Conservation (phyloP, 108 stramenopile species). For the Discostella stelligeroides region DNA sequence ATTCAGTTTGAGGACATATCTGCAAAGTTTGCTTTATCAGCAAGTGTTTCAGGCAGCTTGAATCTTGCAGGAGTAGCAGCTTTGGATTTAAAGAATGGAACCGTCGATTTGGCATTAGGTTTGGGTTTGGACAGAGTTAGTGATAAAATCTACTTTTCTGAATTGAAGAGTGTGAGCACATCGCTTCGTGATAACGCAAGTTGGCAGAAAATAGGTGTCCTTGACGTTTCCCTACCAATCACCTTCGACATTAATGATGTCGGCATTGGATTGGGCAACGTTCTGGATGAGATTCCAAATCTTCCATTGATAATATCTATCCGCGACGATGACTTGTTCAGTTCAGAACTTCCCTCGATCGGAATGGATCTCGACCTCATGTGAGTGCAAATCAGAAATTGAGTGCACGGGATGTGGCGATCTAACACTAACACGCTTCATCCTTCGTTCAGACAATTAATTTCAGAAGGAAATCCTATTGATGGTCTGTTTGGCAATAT, state of each 20-base stretch:
- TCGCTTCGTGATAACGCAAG: slow-evolving; percentile 23
- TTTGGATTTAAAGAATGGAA: slow-evolving; percentile 13
- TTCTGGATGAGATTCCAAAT: not conserved
- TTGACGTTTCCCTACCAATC: slow-evolving; percentile 22
- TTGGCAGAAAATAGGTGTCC: slow-evolving; percentile 27
- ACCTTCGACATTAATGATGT: not conserved
- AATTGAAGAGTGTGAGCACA: slow-evolving; percentile 1
- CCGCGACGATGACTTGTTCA: slow-evolving; percentile 19
- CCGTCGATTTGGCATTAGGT: slow-evolving; percentile 21
- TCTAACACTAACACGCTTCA: not conserved
- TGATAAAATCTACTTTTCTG: slow-evolving; percentile 21
- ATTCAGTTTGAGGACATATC: slow-evolving; percentile 35
- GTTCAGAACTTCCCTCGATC: not conserved
- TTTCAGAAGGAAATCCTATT: slow-evolving; percentile 8
- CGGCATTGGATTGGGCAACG: slow-evolving; percentile 3
- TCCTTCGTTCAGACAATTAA: slow-evolving; percentile 11
- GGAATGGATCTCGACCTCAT: slow-evolving; percentile 20
- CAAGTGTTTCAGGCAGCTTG: slow-evolving; percentile 10
- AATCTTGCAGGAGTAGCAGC: slow-evolving; percentile 20
- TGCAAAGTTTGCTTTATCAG: slow-evolving; percentile 25
- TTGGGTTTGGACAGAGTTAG: slow-evolving; percentile 19
- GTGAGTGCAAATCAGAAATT: slow-evolving; percentile 7
- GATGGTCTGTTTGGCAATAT: slow-evolving; percentile 14
- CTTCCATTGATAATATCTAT: slow-evolving; percentile 20
- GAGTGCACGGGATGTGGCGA: not conserved